These are phyloP conservation scores for Hsuehochloa calcarea DNA, from an alignment of 176 grass and related monocot species.

Conservation along the genomic window DNA sequence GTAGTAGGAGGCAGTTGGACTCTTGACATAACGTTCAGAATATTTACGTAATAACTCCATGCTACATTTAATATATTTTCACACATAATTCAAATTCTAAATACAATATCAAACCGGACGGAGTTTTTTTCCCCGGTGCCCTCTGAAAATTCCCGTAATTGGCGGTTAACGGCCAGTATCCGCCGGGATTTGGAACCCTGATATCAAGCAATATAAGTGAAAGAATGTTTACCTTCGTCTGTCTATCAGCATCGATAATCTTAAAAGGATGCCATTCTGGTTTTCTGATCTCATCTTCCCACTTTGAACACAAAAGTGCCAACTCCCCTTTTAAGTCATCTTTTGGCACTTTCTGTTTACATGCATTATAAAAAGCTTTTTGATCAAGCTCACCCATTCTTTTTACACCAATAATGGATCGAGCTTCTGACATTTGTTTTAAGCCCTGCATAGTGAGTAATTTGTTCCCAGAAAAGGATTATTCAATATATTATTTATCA, in stretches of 20 bases:
- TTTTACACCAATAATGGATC: slow-evolving; percentile 57
- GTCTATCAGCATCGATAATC: slow-evolving; percentile 35
- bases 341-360: slow-evolving; percentile 41
- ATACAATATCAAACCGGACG: too few relatives aligned
- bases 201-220: neutral
- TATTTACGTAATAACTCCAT: too few relatives aligned
- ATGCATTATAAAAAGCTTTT: slow-evolving; percentile 57
- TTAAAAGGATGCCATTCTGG: slow-evolving; percentile 81
- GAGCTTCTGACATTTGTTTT: slow-evolving; percentile 22
- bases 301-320: slow-evolving; percentile 43
- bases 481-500: neutral
- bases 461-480: slow-evolving; percentile 4
- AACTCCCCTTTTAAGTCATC: slow-evolving; percentile 21
- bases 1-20: too few relatives aligned
- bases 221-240: slow-evolving; percentile 51
- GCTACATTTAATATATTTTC: too few relatives aligned
- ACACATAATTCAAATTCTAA: too few relatives aligned
- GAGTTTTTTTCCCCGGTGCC: too few relatives aligned
- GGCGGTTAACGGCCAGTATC: too few relatives aligned
- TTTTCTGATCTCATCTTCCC: slow-evolving; percentile 66
- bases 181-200: too few relatives aligned
- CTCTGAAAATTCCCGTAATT: too few relatives aligned
- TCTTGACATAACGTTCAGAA: too few relatives aligned
- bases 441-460: slow-evolving; percentile 50
- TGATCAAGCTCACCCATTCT: slow-evolving; percentile 79